Percentiles rank a stretch among this genome's conserved stretches.
Evolutionary conservation across 2,329 filamentous ascomycete genomes (phyloP).

Genomic region (Aspergillus ruber): DNA sequence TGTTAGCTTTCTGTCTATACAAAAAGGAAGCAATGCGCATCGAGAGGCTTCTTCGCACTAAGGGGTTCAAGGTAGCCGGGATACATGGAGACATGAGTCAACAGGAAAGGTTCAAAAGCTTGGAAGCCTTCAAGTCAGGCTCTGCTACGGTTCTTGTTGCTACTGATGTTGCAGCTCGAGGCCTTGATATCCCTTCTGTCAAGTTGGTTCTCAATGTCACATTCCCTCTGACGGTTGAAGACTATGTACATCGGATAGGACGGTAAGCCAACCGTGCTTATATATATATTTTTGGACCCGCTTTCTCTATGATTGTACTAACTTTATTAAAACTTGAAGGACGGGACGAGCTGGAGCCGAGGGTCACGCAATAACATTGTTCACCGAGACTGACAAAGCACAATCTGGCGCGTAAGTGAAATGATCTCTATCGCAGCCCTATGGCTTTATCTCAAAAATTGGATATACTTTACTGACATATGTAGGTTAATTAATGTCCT

Average conservation of each 20-base stretch:
- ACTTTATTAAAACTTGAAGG: constrained; percentile 37
- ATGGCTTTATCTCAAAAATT: neutral
- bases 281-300: neutral
- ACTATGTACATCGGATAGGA: constrained; percentile 96
- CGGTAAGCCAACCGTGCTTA: constrained; percentile 21
- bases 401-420: constrained; percentile 75
- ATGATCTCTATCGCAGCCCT: neutral
- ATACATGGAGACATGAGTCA: constrained; percentile 93
- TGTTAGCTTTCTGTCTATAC: constrained; percentile 93
- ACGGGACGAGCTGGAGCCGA: constrained; percentile 89
- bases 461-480: constrained; percentile 12
- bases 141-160: constrained; percentile 78
- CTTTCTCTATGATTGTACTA: constrained; percentile 4
- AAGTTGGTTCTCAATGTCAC: constrained; percentile 93
- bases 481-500: constrained; percentile 83
- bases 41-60: constrained; percentile 69
- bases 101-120: constrained; percentile 75
- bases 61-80: constrained; percentile 76
- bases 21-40: constrained; percentile 95
- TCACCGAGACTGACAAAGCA: constrained; percentile 90
- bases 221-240: constrained; percentile 90
- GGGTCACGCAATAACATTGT: constrained; percentile 84
- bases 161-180: constrained; percentile 91
- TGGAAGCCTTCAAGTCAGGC: constrained; percentile 87
- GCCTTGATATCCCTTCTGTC: constrained; percentile 89